Percentiles rank a stretch among this genome's conserved stretches.
Evolutionary conservation across 257 asterid genomes (phyloP).

Genomic region (Primulina huaijiensis): DNA sequence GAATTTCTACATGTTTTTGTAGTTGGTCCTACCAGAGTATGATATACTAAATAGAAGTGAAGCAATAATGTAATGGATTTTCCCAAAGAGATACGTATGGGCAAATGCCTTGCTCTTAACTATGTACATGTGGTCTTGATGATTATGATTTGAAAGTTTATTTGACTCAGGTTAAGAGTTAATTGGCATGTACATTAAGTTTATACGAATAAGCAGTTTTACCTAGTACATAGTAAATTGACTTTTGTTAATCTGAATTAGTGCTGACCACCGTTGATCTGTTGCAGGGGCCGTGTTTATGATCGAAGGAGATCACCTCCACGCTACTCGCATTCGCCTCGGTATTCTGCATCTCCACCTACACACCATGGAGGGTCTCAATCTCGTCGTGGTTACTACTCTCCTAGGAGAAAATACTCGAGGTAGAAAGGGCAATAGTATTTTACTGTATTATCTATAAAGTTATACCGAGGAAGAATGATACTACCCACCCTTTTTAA

Average conservation of each 20-base stretch:
- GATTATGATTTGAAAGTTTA: neutral
- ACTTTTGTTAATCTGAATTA: neutral
- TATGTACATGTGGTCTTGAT: neutral
- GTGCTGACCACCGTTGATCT: neutral
- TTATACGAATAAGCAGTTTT: neutral
- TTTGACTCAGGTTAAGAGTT: neutral
- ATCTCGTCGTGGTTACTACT: constrained; percentile 64
- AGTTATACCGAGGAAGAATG: neutral
- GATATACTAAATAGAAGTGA: too few species aligned
- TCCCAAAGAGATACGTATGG: neutral
- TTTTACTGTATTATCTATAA: neutral
- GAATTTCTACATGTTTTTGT: neutral
- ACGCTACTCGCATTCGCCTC: constrained; percentile 72
- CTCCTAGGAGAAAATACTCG: constrained; percentile 71
- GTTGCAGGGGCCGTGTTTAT: constrained; percentile 55
- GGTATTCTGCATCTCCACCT: constrained; percentile 77
- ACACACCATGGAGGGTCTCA: constrained; percentile 58
- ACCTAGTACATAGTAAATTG: neutral
- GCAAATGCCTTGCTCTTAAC: neutral
- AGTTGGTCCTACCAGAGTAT: neutral
- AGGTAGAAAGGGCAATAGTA: constrained; percentile 37
- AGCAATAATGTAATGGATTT: too few species aligned
- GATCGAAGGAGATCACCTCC: constrained; percentile 83
- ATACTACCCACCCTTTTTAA: neutral
- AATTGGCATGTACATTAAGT: neutral